phyloP scores from a whole-genome alignment of 768 basidiomycete species.

The Leucogyrophana mollusca region DNA sequence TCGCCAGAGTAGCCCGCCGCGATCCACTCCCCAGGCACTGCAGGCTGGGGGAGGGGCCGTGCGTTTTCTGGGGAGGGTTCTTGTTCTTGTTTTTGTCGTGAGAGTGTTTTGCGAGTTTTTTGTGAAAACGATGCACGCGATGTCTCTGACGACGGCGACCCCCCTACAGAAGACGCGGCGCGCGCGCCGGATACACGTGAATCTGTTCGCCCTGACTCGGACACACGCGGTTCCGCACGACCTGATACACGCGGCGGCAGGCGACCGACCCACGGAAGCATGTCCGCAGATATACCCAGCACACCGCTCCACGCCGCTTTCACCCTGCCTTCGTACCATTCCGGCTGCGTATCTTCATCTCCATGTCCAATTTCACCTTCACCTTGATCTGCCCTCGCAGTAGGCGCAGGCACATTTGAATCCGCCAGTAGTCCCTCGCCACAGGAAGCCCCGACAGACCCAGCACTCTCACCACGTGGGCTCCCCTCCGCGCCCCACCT shows the following conservation, averaged over 20 bases:
- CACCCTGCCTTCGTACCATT: constrained; percentile 45
- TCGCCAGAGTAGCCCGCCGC: constrained; percentile 71
- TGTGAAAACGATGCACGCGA: no score
- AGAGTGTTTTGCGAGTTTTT: no score
- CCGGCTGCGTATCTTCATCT: constrained; percentile 18
- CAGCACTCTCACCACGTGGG: constrained; percentile 9
- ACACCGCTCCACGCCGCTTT: constrained; percentile 66
- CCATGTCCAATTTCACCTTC: constrained; percentile 9
- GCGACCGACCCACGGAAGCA: constrained; percentile 71
- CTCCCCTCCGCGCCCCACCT: constrained; percentile 40
- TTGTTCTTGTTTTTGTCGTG: no score
- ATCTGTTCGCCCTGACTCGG: no score
- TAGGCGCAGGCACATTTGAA: no score
- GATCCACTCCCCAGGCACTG: constrained; percentile 71
- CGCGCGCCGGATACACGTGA: no score
- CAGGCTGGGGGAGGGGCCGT: no score
- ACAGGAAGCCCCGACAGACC: background rate
- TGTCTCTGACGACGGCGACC: no score
- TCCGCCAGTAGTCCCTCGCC: no score
- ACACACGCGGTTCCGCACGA: constrained; percentile 26
- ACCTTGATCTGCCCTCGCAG: no score
- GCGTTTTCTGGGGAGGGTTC: no score
- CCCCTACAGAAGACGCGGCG: no score
- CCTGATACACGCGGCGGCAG: constrained; percentile 49
- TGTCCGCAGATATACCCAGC: constrained; percentile 60